phyloP scores from a whole-genome alignment of 202 grass and related monocot species.

The Schoenoplectus tabernaemontani region DNA sequence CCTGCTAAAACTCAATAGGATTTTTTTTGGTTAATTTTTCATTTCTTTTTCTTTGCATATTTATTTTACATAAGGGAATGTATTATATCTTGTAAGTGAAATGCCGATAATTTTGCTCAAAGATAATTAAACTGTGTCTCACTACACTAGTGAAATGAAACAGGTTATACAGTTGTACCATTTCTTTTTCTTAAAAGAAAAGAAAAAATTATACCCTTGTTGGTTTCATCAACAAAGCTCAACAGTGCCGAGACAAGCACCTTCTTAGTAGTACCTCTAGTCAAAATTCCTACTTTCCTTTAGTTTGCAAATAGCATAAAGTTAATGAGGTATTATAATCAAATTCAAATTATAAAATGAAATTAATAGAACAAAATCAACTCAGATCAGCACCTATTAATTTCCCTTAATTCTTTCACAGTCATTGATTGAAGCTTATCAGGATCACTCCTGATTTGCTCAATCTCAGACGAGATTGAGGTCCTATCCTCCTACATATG shows the following conservation, averaged over 20 bases:
- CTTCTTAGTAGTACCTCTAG: conserved; percentile 71
- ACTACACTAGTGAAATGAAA: neutral
- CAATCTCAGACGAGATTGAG: conserved; percentile 35
- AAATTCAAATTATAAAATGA: neutral
- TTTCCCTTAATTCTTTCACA: conserved; percentile 62
- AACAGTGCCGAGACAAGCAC: conserved; percentile 60
- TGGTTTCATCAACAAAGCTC: conserved; percentile 24
- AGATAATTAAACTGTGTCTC: neutral
- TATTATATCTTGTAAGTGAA: neutral
- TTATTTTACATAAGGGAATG: neutral
- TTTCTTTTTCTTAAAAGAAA: neutral
- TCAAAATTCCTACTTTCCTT: conserved; percentile 63
- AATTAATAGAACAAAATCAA: neutral
- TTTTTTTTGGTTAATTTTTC: conserved; percentile 6
- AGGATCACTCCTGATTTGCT: conserved; percentile 42
- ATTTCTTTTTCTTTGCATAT: neutral
- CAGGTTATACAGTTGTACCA: neutral
- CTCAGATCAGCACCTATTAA: conserved; percentile 41
- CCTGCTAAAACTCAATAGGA: conserved; percentile 22
- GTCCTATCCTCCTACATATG: conserved; percentile 46
- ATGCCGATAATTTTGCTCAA: conserved; percentile 13
- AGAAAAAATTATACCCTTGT: conserved; percentile 30
- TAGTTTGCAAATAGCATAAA: conserved; percentile 16
- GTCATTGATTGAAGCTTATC: conserved; percentile 66
- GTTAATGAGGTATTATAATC: neutral